Evolutionary conservation across 2,329 filamentous ascomycete species (phyloP), one percentile per base, ranked within the genome.

Genomic region (Zalaria sp.): DNA sequence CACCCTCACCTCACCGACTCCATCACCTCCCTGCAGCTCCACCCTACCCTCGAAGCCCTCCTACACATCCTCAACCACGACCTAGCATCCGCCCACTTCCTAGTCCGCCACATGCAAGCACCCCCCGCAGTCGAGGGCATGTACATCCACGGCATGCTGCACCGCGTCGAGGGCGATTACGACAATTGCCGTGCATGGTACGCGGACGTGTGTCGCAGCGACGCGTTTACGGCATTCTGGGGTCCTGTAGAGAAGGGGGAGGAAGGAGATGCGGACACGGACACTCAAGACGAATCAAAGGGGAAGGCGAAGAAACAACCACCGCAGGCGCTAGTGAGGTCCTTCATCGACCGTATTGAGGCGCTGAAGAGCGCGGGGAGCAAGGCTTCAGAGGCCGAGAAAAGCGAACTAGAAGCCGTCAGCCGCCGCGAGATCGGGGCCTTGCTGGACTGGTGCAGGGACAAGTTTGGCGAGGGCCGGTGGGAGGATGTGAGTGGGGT

Each of bases 61-160:
- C 58, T 73, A 3, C 71, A 73, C 51, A 59, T 73, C 41, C 55
- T 72, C 27, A 73, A 73, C 50, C 54, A 57, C 46, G 69, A 73
- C 51, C 56, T 73, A 0, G 57, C 67, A 4, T 61, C 57, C 18
- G 69, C 69, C 0, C 69, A 74, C 52, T 73, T 73, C 51, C 59
- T 73, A 1, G 58, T 68, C 25, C 61, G 69, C 1, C 66, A 73
- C 47, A 71, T 72, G 67, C 64, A 71, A 52, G 60, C 62, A 5
- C 51, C 60, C 9, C 69, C 69, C 0, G 65, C 65, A 0, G 58
- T 59, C 34, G 70, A 72, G 46, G 65, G 63, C 10, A 73, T 73
- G 69, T 63, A 67, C 34, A 56, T 71, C 2, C 69, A 72, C 46
- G 63, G 64, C 3, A 64, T 73, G 9, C 50, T 74, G 45, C 68